Conservation (phyloP, 495 filamentous ascomycete genomes). For the Ascodesmis nigricans region DNA sequence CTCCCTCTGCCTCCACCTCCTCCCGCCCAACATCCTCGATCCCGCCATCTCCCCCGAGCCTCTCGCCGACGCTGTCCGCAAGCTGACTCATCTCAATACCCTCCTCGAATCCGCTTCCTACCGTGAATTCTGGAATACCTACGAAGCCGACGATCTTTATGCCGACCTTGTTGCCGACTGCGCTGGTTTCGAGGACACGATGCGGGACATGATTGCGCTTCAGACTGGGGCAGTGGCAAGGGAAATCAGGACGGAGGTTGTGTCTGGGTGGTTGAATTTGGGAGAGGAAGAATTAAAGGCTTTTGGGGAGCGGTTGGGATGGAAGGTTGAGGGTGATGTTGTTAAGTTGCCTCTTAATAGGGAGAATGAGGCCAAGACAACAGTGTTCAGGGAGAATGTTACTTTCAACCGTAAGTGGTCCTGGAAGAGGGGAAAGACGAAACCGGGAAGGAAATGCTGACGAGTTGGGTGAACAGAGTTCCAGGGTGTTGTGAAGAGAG, state of each 20-base stretch:
- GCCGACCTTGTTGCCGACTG: conserved; percentile 89
- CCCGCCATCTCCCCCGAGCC: conserved; percentile 29
- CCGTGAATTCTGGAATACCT: conserved; percentile 72
- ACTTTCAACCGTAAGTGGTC: conserved; percentile 53
- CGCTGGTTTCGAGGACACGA: conserved; percentile 86
- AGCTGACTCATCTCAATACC: conserved; percentile 61
- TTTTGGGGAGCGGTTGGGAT: conserved; percentile 65
- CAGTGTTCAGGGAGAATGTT: conserved; percentile 87
- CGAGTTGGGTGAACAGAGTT: conserved; percentile 31
- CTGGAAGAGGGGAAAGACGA: not conserved
- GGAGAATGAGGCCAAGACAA: conserved; percentile 96
- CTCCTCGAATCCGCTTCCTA: conserved; percentile 75
- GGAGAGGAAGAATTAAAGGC: conserved; percentile 47
- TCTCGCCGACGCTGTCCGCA: conserved; percentile 69
- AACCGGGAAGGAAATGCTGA: conserved; percentile 1
- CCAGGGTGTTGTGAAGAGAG: conserved; percentile 52
- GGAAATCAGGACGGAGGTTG: conserved; percentile 48
- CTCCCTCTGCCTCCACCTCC: conserved; percentile 76
- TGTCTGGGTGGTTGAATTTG: conserved; percentile 77
- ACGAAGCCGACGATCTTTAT: conserved; percentile 87
- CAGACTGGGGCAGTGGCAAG: conserved; percentile 75
- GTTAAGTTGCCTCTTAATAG: conserved; percentile 73
- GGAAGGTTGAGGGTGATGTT: conserved; percentile 46
- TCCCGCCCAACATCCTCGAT: conserved; percentile 51
- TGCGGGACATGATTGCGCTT: conserved; percentile 75